A percentile compares a stretch with the other conserved stretches of the same genome.
These are phyloP conservation scores for Mycena crocata DNA, from an alignment of 768 basidiomycete species.

Conservation along the genomic window DNA sequence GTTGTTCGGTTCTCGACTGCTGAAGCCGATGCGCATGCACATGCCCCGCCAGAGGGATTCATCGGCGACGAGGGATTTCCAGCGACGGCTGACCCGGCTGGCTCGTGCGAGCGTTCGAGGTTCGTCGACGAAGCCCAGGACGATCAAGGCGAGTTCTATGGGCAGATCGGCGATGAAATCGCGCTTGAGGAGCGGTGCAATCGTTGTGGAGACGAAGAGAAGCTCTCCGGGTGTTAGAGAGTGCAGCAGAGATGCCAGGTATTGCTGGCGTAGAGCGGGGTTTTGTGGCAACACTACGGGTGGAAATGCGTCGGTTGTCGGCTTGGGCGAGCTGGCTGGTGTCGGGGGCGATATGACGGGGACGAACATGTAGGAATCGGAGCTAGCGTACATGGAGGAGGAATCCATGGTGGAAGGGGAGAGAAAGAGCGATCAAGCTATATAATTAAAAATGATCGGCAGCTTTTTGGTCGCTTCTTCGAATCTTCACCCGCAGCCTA, in stretches of 20 bases:
- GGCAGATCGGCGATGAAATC: conserved; percentile 71
- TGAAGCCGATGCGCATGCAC: conserved; percentile 69
- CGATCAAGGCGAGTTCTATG: conserved; percentile 78
- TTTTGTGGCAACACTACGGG: conserved; percentile 44
- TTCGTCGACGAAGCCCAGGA: conserved; percentile 83
- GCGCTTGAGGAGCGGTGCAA: conserved; percentile 72
- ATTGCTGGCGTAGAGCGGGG: conserved; percentile 59
- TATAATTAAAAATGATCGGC: too few relatives aligned
- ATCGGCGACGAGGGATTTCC: conserved; percentile 77
- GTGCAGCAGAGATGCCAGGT: conserved; percentile 61
- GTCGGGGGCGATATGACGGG: conserved; percentile 70
- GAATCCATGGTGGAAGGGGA: conserved; percentile 22
- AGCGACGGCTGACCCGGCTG: conserved; percentile 74
- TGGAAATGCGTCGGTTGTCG: conserved; percentile 36
- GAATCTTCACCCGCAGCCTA: too few relatives aligned
- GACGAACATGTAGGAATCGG: conserved; percentile 59
- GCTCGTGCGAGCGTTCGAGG: conserved; percentile 78
- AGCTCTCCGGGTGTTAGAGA: conserved; percentile 72
- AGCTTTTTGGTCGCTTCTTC: too few relatives aligned
- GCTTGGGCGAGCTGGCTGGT: conserved; percentile 70
- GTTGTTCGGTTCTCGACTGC: conserved; percentile 38
- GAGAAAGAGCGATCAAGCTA: too few relatives aligned
- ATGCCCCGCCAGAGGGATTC: conserved; percentile 86
- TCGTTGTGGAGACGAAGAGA: conserved; percentile 72
- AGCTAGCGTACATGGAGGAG: conserved; percentile 55